Evolutionary conservation across 768 basidiomycete genomes (phyloP).

Genomic region (Pulveroboletus sp.): DNA sequence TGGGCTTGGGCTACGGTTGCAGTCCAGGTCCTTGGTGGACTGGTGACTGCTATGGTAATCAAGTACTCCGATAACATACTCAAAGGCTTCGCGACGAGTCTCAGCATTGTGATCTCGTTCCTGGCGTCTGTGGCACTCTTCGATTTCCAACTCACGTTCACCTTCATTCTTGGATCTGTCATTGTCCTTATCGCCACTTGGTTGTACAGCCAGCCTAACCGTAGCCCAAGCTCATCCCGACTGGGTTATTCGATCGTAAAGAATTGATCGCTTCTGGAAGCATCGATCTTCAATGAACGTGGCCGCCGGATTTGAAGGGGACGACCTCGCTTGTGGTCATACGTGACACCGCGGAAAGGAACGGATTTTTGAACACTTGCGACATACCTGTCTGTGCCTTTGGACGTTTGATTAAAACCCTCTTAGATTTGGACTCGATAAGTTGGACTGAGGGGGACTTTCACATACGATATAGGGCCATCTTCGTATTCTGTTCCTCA

Average conservation of each 20-base stretch:
- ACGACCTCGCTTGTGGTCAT: constrained; percentile 1
- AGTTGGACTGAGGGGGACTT: constrained; percentile 18
- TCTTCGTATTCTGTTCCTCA: constrained; percentile 7
- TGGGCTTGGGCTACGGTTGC: constrained; percentile 92
- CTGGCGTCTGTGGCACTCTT: constrained; percentile 87
- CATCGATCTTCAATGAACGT: background rate
- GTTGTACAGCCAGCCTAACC: constrained; percentile 75
- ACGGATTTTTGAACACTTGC: constrained; percentile 13
- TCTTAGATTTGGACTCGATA: constrained; percentile 27
- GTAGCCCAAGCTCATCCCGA: constrained; percentile 31
- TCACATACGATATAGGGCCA: constrained; percentile 19
- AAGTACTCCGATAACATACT: constrained; percentile 89
- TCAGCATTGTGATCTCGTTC: constrained; percentile 94
- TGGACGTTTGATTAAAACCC: constrained; percentile 20
- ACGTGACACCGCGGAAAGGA: background rate
- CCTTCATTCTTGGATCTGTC: constrained; percentile 79
- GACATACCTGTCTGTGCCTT: constrained; percentile 16
- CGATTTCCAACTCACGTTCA: constrained; percentile 79
- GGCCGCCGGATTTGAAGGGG: background rate
- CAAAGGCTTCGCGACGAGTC: constrained; percentile 92
- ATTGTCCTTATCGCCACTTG: constrained; percentile 87
- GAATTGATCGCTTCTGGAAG: constrained; percentile 10
- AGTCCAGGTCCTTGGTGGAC: constrained; percentile 86
- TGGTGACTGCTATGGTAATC: constrained; percentile 91
- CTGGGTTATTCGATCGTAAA: constrained; percentile 27